These are phyloP conservation scores for Dillenia suffruticosa DNA, from an alignment of 164 flowering plant species.

Conservation along the genomic window DNA sequence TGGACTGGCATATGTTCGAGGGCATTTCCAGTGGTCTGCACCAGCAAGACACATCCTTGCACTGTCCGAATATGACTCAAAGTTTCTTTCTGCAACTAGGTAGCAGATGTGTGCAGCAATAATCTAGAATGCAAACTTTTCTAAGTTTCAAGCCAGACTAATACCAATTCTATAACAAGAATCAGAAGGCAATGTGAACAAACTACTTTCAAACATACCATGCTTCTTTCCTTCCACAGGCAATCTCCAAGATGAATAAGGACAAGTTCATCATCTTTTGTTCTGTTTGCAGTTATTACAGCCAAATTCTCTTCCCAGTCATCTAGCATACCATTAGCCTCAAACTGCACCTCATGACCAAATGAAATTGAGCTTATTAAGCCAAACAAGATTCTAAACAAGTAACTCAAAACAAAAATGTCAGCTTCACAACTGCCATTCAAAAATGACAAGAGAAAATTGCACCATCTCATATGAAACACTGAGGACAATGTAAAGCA, in stretches of 20 bases:
- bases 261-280: conserved; percentile 89
- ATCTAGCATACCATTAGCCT: conserved; percentile 62
- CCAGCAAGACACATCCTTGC: conserved; percentile 95
- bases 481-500: no score
- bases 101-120: conserved; percentile 94
- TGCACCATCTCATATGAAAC: no score
- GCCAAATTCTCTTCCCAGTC: conserved; percentile 94
- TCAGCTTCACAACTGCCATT: no score
- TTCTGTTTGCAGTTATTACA: conserved; percentile 77
- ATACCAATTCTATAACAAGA: not conserved
- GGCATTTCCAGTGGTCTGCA: conserved; percentile 88
- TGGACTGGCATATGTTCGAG: conserved; percentile 95
- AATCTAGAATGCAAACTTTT: conserved; percentile 37
- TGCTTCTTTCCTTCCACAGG: conserved; percentile 80
- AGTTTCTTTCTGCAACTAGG: conserved; percentile 88
- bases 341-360: conserved; percentile 29
- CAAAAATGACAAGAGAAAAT: no score
- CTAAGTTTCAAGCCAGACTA: conserved; percentile 6
- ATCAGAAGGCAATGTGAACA: not conserved
- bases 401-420: no score
- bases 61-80: conserved; percentile 84
- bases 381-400: not conserved
- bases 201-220: conserved; percentile 37
- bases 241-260: conserved; percentile 89
- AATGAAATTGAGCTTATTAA: conserved; percentile 6